A percentile compares a stretch with the other conserved stretches of the same genome.
These are phyloP conservation scores for Lecanicillium sp. DNA, from an alignment of 2,329 filamentous ascomycete species.

Conservation along the genomic window DNA sequence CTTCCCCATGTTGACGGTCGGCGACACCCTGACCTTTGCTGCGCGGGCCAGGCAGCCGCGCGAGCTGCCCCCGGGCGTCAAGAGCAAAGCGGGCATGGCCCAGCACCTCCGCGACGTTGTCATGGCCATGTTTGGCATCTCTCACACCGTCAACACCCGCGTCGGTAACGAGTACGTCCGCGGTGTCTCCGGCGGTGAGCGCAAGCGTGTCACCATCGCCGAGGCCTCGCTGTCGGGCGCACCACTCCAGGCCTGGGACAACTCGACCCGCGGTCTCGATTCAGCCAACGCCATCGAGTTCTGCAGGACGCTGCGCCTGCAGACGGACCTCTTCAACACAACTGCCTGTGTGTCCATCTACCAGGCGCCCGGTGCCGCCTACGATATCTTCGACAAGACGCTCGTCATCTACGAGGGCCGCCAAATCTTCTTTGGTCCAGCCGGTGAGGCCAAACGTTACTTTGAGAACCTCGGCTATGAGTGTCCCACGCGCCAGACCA, in stretches of 20 bases:
- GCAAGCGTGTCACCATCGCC: constrained; percentile 60
- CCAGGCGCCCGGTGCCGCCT: constrained; percentile 59
- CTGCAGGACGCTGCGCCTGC: constrained; percentile 61
- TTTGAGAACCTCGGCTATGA: constrained; percentile 63
- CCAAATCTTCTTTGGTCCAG: constrained; percentile 58
- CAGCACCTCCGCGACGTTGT: constrained; percentile 51
- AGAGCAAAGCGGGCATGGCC: constrained; percentile 44
- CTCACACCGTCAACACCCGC: constrained; percentile 63
- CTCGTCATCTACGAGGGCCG: constrained; percentile 53
- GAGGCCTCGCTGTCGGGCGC: constrained; percentile 55
- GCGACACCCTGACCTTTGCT: constrained; percentile 69
- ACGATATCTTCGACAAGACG: constrained; percentile 58
- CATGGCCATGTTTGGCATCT: constrained; percentile 13
- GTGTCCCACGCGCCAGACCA: constrained; percentile 60
- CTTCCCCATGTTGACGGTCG: constrained; percentile 54
- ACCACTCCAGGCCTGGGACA: constrained; percentile 61
- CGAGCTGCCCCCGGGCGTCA: constrained; percentile 49
- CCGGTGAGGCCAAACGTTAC: constrained; percentile 55
- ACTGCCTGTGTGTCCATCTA: constrained; percentile 70
- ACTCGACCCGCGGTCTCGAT: constrained; percentile 68
- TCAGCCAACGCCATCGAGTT: constrained; percentile 72
- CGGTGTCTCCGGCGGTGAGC: constrained; percentile 69
- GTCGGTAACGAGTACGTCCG: constrained; percentile 72
- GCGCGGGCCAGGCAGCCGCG: constrained; percentile 59
- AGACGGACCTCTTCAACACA: constrained; percentile 60